Base-by-base conservation (phyloP, 2,329 filamentous ascomycete genomes). In the Colletotrichum sp. region DNA sequence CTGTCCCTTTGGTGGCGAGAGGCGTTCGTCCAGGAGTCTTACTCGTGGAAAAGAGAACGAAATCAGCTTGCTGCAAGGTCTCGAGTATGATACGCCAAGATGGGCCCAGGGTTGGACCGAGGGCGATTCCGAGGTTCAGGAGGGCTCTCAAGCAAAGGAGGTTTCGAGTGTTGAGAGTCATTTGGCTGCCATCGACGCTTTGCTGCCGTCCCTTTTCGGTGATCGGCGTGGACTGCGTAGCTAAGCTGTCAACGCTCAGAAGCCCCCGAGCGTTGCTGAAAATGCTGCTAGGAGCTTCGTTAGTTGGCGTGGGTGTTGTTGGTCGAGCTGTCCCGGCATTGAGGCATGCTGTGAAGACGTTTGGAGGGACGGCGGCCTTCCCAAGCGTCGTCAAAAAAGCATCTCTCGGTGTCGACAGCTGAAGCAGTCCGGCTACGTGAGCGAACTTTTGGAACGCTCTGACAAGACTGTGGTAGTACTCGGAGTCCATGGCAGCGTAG, bases 371-470 rank as follows among this genome's bases (percentile, higher is more conserved):
- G 9, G 97, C 95, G 57, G 96, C 93, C 84, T 99, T 99, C 0
- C 95, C 95, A 5, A 99, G 86, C 0, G 96, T 98, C 0, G 97
- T 98, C 38, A 99, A 87, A 79, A 99, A 97, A 1, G 97, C 97
- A 86, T 99, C 97, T 76, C 97, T 90, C 1, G 97, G 96, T 0
- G 96, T 98, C 15, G 90, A 87, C 12, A 98, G 89, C 75, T 96
- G 92, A 11, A 99, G 85, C 61, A 99, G 87, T 7, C 97, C 97
- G 51, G 97, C 95, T 4, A 98, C 96, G 81, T 99, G 97, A 1
- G 97, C 94, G 79, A 99, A 94, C 76, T 97, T 95, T 79, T 99
- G 97, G 78, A 98, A 98, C 0, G 96, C 94, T 77, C 97, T 91
- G 29, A 99, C 96, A 2, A 99, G 87, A 12, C 93, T 92, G 77